A percentile compares a stretch with the other conserved stretches of the same genome.
Evolutionary conservation across 352 stramenopile genomes (phyloP).

Genomic region (Globisporangium viniferum): DNA sequence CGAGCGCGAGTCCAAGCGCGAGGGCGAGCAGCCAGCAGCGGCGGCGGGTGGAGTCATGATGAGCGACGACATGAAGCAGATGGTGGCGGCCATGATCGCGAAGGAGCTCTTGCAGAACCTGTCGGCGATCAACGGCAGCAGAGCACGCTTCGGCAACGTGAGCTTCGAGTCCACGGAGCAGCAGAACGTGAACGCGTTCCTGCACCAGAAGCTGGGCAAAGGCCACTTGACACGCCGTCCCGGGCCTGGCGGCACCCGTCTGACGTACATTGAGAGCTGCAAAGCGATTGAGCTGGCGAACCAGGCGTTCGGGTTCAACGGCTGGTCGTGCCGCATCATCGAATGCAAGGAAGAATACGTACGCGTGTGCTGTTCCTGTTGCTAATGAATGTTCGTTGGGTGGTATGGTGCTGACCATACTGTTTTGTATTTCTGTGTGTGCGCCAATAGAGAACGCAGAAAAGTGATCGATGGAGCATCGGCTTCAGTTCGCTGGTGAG

Average conservation of each 20-base stretch:
- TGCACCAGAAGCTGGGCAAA: constrained; percentile 83
- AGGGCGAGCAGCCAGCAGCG: neutral
- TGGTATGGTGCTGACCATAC: neutral
- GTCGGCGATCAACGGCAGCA: neutral
- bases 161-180: constrained; percentile 51
- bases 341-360: constrained; percentile 88
- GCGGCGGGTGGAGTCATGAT: neutral
- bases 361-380: constrained; percentile 22
- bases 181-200: constrained; percentile 56
- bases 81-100: constrained; percentile 34
- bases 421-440: neutral
- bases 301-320: constrained; percentile 87
- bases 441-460: constrained; percentile 54
- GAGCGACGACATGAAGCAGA: constrained; percentile 34
- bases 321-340: constrained; percentile 80
- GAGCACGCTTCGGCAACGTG: constrained; percentile 54
- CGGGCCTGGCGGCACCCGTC: constrained; percentile 61
- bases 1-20: constrained; percentile 1
- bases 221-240: constrained; percentile 63
- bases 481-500: constrained; percentile 75
- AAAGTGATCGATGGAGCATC: constrained; percentile 68
- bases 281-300: constrained; percentile 88
- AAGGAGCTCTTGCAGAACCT: constrained; percentile 29
- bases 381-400: neutral
- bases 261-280: constrained; percentile 89